A percentile compares a stretch with the other conserved stretches of the same genome.
Conservation (phyloP, 768 basidiomycete genomes). For the Saitozyma podzolica region DNA sequence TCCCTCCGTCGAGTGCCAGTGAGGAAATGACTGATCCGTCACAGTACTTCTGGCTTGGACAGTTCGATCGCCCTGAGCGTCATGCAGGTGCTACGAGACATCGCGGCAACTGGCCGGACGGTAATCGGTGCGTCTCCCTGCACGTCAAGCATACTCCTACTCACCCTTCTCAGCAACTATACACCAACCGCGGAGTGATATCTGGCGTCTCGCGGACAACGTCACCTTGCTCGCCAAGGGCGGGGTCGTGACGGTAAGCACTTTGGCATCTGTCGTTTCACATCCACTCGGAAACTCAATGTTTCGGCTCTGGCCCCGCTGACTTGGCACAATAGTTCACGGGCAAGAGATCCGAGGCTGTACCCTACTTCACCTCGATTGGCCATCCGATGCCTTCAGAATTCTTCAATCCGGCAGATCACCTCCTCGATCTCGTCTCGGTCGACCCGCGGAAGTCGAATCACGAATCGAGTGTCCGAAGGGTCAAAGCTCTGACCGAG, state of each 20-base stretch:
- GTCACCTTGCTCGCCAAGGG: slow-evolving; percentile 52
- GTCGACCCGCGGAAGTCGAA: slow-evolving; percentile 39
- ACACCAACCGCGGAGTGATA: slow-evolving; percentile 55
- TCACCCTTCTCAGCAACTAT: slow-evolving; percentile 39
- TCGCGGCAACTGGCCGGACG: slow-evolving; percentile 55
- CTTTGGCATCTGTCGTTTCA: neutral
- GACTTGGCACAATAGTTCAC: slow-evolving; percentile 25
- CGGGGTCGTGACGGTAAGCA: slow-evolving; percentile 42
- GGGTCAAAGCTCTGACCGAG: slow-evolving; percentile 29
- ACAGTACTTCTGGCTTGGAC: slow-evolving; percentile 55
- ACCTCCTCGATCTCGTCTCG: slow-evolving; percentile 62
- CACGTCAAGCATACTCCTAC: neutral
- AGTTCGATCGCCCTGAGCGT: slow-evolving; percentile 57
- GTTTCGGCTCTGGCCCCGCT: neutral
- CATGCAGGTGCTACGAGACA: slow-evolving; percentile 56
- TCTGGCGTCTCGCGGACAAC: slow-evolving; percentile 52
- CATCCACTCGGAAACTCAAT: neutral
- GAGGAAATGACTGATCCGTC: neutral
- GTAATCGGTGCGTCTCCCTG: slow-evolving; percentile 50
- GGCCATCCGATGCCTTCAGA: slow-evolving; percentile 50
- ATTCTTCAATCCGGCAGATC: slow-evolving; percentile 62
- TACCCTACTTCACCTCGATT: slow-evolving; percentile 51
- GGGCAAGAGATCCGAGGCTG: slow-evolving; percentile 44
- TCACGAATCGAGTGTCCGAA: slow-evolving; percentile 20
- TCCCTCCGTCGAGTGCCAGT: neutral